These are phyloP conservation scores for Nymphaea thermarum DNA, from an alignment of 164 flowering plant species.

Conservation along the genomic window DNA sequence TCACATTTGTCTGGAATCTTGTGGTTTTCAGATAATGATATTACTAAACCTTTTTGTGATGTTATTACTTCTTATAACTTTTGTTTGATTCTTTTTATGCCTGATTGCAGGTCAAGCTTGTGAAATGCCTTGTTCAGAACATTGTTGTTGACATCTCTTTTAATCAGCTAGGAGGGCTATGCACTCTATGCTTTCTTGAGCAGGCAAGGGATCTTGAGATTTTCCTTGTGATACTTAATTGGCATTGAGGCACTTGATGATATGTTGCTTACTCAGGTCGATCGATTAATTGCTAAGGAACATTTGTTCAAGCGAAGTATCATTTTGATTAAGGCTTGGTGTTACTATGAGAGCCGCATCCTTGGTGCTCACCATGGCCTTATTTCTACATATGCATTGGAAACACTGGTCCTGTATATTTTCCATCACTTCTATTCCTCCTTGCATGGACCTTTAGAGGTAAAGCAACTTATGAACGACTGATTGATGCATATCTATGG, in stretches of 20 bases:
- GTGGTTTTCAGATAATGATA: neutral
- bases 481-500: neutral
- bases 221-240: neutral
- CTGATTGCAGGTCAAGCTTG: constrained; percentile 62
- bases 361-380: constrained; percentile 94
- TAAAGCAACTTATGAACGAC: constrained; percentile 20
- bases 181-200: constrained; percentile 66
- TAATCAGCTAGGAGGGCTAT: constrained; percentile 70
- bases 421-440: constrained; percentile 64
- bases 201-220: constrained; percentile 23
- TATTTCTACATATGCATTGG: constrained; percentile 90
- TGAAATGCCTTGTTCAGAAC: constrained; percentile 60
- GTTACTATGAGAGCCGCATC: constrained; percentile 89
- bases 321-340: constrained; percentile 90
- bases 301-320: constrained; percentile 89
- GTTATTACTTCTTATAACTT: neutral
- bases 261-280: constrained; percentile 38
- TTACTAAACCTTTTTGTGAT: neutral
- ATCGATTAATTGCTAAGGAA: constrained; percentile 57
- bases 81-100: neutral
- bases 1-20: too few species aligned
- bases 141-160: constrained; percentile 64
- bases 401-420: constrained; percentile 73
- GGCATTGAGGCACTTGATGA: neutral
- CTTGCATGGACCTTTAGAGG: constrained; percentile 67